These are phyloP conservation scores for Aspergillus pseudoterreus DNA, from an alignment of 2,329 filamentous ascomycete genomes.

Conservation along the genomic window DNA sequence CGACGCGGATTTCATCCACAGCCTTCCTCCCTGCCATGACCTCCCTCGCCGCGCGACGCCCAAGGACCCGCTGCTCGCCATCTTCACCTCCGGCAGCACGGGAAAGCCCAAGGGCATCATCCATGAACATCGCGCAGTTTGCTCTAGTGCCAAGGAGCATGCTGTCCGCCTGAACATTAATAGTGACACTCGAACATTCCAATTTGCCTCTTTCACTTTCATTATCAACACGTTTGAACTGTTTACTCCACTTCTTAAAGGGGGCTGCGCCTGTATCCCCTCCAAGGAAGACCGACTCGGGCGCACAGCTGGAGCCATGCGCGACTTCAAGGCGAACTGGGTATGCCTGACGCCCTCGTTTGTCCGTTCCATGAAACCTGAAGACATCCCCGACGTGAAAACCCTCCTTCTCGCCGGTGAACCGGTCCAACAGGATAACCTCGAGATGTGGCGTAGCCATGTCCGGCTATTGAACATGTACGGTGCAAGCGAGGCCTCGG, in stretches of 20 bases:
- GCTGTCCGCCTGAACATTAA: conserved; percentile 30
- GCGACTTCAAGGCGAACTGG: conserved; percentile 5
- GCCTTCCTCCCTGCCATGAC: conserved; percentile 1
- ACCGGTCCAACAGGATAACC: neutral
- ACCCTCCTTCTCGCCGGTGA: neutral
- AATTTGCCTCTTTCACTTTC: conserved; percentile 48
- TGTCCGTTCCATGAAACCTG: neutral
- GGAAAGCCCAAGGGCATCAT: neutral
- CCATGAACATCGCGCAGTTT: neutral
- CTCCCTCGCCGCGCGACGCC: conserved; percentile 4
- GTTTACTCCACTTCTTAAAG: conserved; percentile 47
- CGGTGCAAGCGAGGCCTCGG: conserved; percentile 5
- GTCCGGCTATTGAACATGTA: conserved; percentile 9
- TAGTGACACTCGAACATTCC: conserved; percentile 50
- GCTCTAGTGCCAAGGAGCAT: neutral
- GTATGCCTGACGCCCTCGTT: neutral
- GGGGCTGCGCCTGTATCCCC: conserved; percentile 54
- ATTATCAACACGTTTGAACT: conserved; percentile 48
- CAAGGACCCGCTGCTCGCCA: conserved; percentile 25
- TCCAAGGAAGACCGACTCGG: conserved; percentile 39
- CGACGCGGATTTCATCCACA: conserved; percentile 5
- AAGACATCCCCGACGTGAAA: neutral
- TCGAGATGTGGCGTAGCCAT: neutral
- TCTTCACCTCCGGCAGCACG: conserved; percentile 5
- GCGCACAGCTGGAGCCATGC: conserved; percentile 44